Conservation (phyloP, 306 rosid genomes). For the Prinsepia uniflora region DNA sequence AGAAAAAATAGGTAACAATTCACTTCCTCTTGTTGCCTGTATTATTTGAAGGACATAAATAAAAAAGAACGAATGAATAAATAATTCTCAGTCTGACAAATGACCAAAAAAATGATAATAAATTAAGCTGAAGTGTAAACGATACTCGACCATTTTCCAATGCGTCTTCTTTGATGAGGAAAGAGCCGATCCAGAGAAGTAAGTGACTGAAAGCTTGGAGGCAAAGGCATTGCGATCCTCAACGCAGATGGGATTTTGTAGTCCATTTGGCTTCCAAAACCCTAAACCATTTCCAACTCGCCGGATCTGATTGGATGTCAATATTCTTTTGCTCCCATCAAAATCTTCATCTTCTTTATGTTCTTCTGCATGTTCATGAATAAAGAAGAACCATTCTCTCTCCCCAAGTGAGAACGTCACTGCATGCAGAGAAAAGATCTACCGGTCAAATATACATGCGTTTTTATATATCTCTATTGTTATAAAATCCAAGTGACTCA, state of each 20-base stretch:
- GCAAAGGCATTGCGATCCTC: constrained; percentile 5
- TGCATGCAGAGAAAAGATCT: not conserved
- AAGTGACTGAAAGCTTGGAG: constrained; percentile 12
- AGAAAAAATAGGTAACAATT: too few species aligned
- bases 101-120: too few species aligned
- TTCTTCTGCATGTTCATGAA: not conserved
- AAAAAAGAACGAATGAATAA: not conserved
- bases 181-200: constrained; percentile 1
- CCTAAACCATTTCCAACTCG: constrained; percentile 18
- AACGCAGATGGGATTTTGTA: constrained; percentile 4
- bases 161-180: constrained; percentile 8
- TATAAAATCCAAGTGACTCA: too few species aligned
- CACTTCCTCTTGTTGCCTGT: not conserved
- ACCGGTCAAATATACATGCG: not conserved
- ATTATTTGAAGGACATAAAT: not conserved
- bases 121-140: not conserved
- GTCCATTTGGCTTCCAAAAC: constrained; percentile 17
- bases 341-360: not conserved
- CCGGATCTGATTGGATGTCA: not conserved
- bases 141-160: constrained; percentile 18
- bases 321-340: too few species aligned
- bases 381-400: constrained; percentile 24
- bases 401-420: constrained; percentile 17
- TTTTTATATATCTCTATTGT: too few species aligned
- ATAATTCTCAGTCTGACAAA: too few species aligned